Base-by-base conservation (phyloP, 2,329 filamentous ascomycete species). In the Pyrenophora tritici-repentis region DNA sequence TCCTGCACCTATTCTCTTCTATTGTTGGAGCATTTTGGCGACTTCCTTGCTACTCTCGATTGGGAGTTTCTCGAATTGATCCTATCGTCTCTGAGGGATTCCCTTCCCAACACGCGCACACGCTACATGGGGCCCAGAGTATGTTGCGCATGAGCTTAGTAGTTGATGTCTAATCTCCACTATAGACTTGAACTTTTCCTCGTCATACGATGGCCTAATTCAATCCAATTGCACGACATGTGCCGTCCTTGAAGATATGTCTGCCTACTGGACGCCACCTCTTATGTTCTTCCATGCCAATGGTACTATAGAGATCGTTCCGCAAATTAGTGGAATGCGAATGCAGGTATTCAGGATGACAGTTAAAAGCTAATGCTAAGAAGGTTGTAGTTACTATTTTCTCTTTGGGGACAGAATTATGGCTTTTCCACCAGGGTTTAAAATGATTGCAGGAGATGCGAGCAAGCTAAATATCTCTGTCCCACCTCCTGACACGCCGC, bases 231-330 rank as follows among this genome's bases (percentile, higher is more conserved):
- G 91, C 76, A 94, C 90, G 1, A 92, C 90, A 9, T 96, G 91
- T 71, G 84, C 82, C 48, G 88, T 95, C 35, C 85, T 79, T 32
- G 81, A 93, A 75, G 91, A 96, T 75, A 88, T 86, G 76, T 96
- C 90, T n/a, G 86, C 85, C 26, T 96, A 96, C 77, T 96, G 91
- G 75, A 84, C 86, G 44, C 91, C 91, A 1, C 76, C 83, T 2
- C 69, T 96, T 57, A 92, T 93, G 77, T 96, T 96, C 73, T 74
- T 86, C 68, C 83, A 91, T 65, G 66, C 75, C 10, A 87, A 89
- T 61, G 84, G 87, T 50, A 78, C 85, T 48, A 84, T 84, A 42
- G 83, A 89, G 63, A 73, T 89, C 49, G 89, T 96, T 38, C 74
- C 81, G 1, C 86, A 94, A 70, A 83, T 88, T 42, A 90, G 91